Percentiles rank a stretch among this genome's conserved stretches.
Conservation (phyloP, 441 rosid species). For the Sinapis alba region DNA sequence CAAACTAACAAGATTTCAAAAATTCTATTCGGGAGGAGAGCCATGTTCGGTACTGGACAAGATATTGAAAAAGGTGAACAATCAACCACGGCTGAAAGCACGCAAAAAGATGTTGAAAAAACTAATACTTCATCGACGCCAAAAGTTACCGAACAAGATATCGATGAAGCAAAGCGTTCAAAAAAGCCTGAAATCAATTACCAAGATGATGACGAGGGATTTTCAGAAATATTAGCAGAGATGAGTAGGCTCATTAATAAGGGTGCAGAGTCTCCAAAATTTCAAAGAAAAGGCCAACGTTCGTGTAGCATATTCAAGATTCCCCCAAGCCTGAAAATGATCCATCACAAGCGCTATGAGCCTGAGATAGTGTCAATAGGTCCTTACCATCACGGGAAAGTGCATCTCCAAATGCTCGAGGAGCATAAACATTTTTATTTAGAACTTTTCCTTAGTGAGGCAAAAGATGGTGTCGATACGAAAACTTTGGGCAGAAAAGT, state of each 20-base stretch:
- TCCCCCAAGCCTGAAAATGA: conserved; percentile 46
- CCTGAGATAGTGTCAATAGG: conserved; percentile 68
- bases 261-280: conserved; percentile 26
- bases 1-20: too few species aligned
- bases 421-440: conserved; percentile 64
- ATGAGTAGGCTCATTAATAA: not conserved
- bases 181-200: not conserved
- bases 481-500: conserved; percentile 33
- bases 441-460: conserved; percentile 40
- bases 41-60: not conserved
- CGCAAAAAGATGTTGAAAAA: not conserved
- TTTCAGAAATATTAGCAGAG: not conserved
- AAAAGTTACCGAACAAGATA: not conserved
- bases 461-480: conserved; percentile 8
- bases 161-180: not conserved
- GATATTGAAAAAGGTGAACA: not conserved
- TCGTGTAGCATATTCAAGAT: conserved; percentile 59
- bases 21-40: not conserved
- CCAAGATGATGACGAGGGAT: not conserved
- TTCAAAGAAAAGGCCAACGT: conserved; percentile 36
- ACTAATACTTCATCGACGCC: not conserved
- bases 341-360: conserved; percentile 46
- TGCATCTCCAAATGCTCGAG: conserved; percentile 51
- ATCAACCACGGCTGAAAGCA: not conserved
- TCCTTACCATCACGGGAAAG: conserved; percentile 52